A percentile compares a stretch with the other conserved stretches of the same genome.
Conservation (phyloP, 2,329 filamentous ascomycete genomes). For the Microdochium nivale region DNA sequence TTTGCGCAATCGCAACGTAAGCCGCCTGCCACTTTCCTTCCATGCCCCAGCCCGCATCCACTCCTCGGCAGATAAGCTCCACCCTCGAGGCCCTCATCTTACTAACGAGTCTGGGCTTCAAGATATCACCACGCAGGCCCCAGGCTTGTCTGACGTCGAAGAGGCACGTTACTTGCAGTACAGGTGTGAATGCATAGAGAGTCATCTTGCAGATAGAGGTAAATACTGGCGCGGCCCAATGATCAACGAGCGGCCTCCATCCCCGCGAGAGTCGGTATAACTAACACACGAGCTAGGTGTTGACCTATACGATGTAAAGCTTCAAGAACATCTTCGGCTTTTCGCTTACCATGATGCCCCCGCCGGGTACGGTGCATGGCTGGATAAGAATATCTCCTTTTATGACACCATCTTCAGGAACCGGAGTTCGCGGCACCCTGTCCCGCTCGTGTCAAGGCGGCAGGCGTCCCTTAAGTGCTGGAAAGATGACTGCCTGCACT, state of each 20-base stretch:
- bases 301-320: slow-evolving; percentile 29
- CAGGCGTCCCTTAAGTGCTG: slow-evolving; percentile 43
- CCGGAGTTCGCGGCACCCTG: slow-evolving; percentile 26
- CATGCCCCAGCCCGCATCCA: slow-evolving; percentile 1
- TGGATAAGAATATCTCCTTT: slow-evolving; percentile 40
- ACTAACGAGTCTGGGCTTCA: slow-evolving; percentile 7
- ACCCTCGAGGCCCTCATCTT: slow-evolving; percentile 11
- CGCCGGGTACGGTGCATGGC: slow-evolving; percentile 39
- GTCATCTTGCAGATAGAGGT: slow-evolving; percentile 40
- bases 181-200: slow-evolving; percentile 49
- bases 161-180: slow-evolving; percentile 49
- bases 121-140: slow-evolving; percentile 31
- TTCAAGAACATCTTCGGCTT: slow-evolving; percentile 29
- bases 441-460: slow-evolving; percentile 24
- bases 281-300: slow-evolving; percentile 23
- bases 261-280: slow-evolving; percentile 4
- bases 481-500: slow-evolving; percentile 46
- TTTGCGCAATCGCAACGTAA: slow-evolving; percentile 42
- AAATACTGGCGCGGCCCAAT: slow-evolving; percentile 12
- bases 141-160: slow-evolving; percentile 44
- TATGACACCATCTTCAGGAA: slow-evolving; percentile 38
- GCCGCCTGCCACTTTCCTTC: slow-evolving; percentile 13
- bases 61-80: slow-evolving; percentile 12
- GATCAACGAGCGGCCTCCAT: neutral
- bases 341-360: slow-evolving; percentile 30